A percentile compares a stretch with the other conserved stretches of the same genome.
Conservation (phyloP, 164 flowering plant species). For the Kingdonia uniflora region DNA sequence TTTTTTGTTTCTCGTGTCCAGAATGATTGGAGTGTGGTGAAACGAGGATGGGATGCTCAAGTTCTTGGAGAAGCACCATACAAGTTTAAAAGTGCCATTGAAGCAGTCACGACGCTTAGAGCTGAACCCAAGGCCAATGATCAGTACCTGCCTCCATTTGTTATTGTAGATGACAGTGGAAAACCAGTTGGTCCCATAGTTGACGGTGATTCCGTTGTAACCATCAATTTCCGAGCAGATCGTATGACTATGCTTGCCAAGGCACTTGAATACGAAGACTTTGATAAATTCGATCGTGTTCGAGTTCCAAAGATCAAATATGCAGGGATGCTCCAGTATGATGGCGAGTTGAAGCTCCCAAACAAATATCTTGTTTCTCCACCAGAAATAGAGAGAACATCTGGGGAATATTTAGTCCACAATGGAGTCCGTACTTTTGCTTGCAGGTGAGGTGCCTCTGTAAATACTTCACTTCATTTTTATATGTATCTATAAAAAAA, state of each 20-base stretch:
- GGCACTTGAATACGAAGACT: slow-evolving; percentile 80
- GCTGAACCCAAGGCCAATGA: slow-evolving; percentile 46
- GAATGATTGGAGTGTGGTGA: slow-evolving; percentile 96
- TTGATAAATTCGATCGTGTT: slow-evolving; percentile 85
- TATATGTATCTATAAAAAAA: too few relatives aligned
- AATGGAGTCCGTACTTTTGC: slow-evolving; percentile 93
- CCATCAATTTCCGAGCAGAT: slow-evolving; percentile 90
- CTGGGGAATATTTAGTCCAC: slow-evolving; percentile 87
- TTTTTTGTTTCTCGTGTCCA: slow-evolving; percentile 13
- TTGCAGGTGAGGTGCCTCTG: slow-evolving; percentile 55
- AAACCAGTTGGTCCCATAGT: slow-evolving; percentile 83
- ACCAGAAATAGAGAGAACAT: slow-evolving; percentile 94
- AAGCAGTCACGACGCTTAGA: slow-evolving; percentile 79
- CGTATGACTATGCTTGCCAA: slow-evolving; percentile 96
- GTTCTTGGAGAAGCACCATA: slow-evolving; percentile 98
- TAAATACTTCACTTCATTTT: neutral
- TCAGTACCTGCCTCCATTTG: slow-evolving; percentile 91
- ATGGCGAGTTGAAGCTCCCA: slow-evolving; percentile 94
- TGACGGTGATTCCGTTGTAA: slow-evolving; percentile 98
- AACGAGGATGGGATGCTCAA: slow-evolving; percentile 98
- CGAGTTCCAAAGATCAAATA: slow-evolving; percentile 83
- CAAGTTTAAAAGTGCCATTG: slow-evolving; percentile 69
- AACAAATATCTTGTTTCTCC: slow-evolving; percentile 78
- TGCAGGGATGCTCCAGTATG: slow-evolving; percentile 98
- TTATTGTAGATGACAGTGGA: slow-evolving; percentile 76